Evolutionary conservation across 192 early-diverging fungal genomes (phyloP).

Genomic region (Coemansia sp.): DNA sequence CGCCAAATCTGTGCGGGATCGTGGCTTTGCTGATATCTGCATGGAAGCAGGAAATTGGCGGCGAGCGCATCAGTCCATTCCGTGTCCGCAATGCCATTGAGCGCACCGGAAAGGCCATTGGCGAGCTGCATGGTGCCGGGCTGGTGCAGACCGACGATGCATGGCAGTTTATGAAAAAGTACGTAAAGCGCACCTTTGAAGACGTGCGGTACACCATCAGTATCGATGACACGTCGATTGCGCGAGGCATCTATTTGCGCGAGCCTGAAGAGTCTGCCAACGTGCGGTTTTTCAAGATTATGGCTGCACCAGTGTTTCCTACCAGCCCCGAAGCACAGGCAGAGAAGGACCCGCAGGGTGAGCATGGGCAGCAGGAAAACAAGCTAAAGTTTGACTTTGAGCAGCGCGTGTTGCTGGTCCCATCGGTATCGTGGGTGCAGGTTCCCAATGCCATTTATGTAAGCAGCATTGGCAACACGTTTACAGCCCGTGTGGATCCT

Average conservation of each 20-base stretch:
- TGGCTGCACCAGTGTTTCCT: constrained; percentile 29
- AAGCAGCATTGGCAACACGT: constrained; percentile 61
- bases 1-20: constrained; percentile 89
- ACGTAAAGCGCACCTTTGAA: constrained; percentile 56
- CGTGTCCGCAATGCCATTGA: constrained; percentile 76
- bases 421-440: constrained; percentile 73
- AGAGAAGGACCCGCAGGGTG: constrained; percentile 62
- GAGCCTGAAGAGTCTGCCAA: constrained; percentile 67
- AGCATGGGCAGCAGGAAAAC: constrained; percentile 56
- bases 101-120: constrained; percentile 71
- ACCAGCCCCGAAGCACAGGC: constrained; percentile 56
- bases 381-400: constrained; percentile 73
- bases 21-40: constrained; percentile 81
- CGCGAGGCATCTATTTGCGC: constrained; percentile 83
- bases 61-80: constrained; percentile 71
- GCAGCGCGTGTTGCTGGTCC: constrained; percentile 67
- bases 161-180: constrained; percentile 73
- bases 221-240: constrained; percentile 8
- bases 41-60: constrained; percentile 61
- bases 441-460: constrained; percentile 73
- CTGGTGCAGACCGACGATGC: constrained; percentile 87
- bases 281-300: constrained; percentile 57
- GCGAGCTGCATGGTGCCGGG: constrained; percentile 68
- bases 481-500: constrained; percentile 77
- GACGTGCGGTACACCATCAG: constrained; percentile 68